phyloP scores from a whole-genome alignment of 106 monocot species.

The Dioscorea zingiberensis region DNA sequence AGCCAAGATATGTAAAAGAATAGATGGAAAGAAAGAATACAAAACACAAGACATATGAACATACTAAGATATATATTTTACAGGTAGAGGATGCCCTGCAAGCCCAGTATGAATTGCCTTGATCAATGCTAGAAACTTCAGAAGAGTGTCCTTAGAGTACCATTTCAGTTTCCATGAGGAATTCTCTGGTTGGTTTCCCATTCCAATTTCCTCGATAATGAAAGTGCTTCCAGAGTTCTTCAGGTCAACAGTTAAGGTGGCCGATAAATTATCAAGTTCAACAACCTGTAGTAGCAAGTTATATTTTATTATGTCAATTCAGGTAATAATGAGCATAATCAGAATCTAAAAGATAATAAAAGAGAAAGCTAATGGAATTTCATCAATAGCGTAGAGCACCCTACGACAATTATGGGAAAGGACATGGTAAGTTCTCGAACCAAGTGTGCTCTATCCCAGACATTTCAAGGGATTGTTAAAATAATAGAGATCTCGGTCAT shows the following conservation, averaged over 20 bases:
- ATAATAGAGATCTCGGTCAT: too few species aligned
- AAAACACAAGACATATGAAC: slow-evolving; percentile 11
- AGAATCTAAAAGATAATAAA: too few species aligned
- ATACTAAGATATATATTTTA: slow-evolving; percentile 46
- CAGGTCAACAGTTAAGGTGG: slow-evolving; percentile 34
- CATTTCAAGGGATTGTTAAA: too few species aligned
- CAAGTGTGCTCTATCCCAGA: too few species aligned
- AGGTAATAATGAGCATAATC: too few species aligned
- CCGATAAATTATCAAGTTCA: slow-evolving; percentile 36
- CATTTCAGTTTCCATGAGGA: slow-evolving; percentile 57
- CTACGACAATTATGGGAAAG: too few species aligned
- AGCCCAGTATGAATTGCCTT: slow-evolving; percentile 42
- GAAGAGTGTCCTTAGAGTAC: slow-evolving; percentile 53
- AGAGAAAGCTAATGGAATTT: too few species aligned
- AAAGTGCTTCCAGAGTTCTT: neutral
- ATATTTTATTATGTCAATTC: too few species aligned
- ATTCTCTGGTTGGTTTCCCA: neutral
- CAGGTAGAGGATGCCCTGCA: slow-evolving; percentile 26
- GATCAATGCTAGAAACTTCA: slow-evolving; percentile 53
- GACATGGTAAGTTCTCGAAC: too few species aligned
- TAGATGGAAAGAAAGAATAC: slow-evolving; percentile 34
- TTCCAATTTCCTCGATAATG: neutral
- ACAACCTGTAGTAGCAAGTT: slow-evolving; percentile 47
- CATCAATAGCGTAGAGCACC: too few species aligned
- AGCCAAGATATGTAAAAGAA: slow-evolving; percentile 21